These are phyloP conservation scores for Cicer bijugum DNA, from an alignment of 306 rosid species.

Conservation along the genomic window DNA sequence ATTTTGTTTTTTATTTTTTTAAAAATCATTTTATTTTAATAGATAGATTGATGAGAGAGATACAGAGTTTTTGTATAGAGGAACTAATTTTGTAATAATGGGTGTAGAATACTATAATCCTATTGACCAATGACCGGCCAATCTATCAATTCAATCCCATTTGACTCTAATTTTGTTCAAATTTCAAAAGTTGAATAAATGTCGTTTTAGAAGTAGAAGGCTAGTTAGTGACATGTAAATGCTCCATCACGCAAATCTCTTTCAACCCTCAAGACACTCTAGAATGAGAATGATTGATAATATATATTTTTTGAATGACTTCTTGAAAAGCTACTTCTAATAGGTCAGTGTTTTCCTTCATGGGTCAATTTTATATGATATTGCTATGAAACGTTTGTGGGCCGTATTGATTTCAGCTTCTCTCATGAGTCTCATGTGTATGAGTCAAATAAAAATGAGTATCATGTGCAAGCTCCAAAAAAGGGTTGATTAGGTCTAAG, in stretches of 20 bases:
- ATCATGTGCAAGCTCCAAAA: too few relatives aligned
- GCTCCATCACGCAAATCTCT: neutral
- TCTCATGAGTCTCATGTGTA: conserved; percentile 40
- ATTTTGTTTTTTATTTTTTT: too few relatives aligned
- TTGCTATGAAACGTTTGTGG: conserved; percentile 1
- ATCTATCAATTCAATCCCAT: conserved; percentile 18
- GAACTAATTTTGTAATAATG: neutral
- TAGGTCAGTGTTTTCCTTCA: conserved; percentile 1
- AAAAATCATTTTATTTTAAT: too few relatives aligned
- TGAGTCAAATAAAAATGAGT: too few relatives aligned
- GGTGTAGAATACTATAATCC: neutral
- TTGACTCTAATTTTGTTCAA: conserved; percentile 27
- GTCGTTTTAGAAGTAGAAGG: conserved; percentile 34
- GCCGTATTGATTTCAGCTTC: neutral
- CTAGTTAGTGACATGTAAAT: neutral
- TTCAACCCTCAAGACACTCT: too few relatives aligned
- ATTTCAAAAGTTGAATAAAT: conserved; percentile 15
- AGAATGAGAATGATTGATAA: too few relatives aligned
- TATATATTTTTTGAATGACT: conserved; percentile 18
- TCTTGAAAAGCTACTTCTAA: neutral
- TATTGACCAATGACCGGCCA: neutral
- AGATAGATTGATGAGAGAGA: too few relatives aligned
- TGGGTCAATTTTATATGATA: conserved; percentile 29
- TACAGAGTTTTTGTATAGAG: too few relatives aligned
- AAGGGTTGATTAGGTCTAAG: conserved; percentile 50